phyloP scores from a whole-genome alignment of 805 yeast species.

The Kodamaea neixiangensis region DNA sequence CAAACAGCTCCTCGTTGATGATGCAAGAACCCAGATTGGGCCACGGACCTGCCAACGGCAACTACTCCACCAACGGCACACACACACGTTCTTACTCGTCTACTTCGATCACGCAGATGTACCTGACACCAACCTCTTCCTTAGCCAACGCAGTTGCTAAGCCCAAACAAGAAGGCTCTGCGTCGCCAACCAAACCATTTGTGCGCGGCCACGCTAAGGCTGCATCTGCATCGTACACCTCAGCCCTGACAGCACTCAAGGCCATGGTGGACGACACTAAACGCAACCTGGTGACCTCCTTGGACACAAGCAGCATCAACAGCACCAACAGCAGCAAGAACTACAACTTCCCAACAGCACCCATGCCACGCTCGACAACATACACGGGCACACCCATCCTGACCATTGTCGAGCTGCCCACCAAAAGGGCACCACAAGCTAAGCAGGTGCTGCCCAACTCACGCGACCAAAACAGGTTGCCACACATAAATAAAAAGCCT shows the following conservation, averaged over 20 bases:
- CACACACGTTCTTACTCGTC: slow-evolving; percentile 40
- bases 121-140: slow-evolving; percentile 65
- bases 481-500: slow-evolving; percentile 57
- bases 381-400: slow-evolving; percentile 40
- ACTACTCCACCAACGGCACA: slow-evolving; percentile 14
- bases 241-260: slow-evolving; percentile 69
- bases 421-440: slow-evolving; percentile 15
- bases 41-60: slow-evolving; percentile 6
- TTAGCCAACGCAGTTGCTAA: slow-evolving; percentile 53
- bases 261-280: slow-evolving; percentile 64
- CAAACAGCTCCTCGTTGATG: slow-evolving; percentile 24
- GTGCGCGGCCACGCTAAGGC: slow-evolving; percentile 34
- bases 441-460: slow-evolving; percentile 11
- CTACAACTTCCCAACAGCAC: slow-evolving; percentile 13
- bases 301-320: slow-evolving; percentile 15
- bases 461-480: slow-evolving; percentile 35
- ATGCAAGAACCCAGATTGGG: slow-evolving; percentile 9
- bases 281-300: neutral
- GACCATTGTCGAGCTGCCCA: slow-evolving; percentile 50
- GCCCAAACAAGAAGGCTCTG: slow-evolving; percentile 14
- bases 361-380: slow-evolving; percentile 26
- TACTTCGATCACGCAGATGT: slow-evolving; percentile 33
- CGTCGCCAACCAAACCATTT: slow-evolving; percentile 24
- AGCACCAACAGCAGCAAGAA: slow-evolving; percentile 19
- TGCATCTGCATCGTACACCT: slow-evolving; percentile 41